A percentile compares a stretch with the other conserved stretches of the same genome.
Evolutionary conservation across 2,329 filamentous ascomycete genomes (phyloP).

Genomic region (Exophiala viscosa): DNA sequence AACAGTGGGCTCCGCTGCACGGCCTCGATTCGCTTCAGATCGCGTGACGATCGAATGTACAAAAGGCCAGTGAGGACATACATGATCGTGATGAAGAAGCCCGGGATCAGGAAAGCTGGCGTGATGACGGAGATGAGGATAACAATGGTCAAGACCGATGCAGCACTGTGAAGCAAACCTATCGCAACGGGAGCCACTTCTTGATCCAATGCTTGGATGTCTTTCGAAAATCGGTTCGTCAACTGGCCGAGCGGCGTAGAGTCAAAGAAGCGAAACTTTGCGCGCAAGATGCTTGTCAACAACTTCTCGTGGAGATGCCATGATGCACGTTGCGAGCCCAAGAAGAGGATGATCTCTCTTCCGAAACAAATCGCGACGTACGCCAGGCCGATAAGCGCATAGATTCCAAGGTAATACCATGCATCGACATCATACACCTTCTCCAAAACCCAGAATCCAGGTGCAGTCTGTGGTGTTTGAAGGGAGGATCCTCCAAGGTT

Average conservation of each 20-base stretch:
- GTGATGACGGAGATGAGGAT: constrained; percentile 84
- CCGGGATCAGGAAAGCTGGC: constrained; percentile 83
- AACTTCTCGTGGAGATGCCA: constrained; percentile 75
- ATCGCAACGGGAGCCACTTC: constrained; percentile 92
- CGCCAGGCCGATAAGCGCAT: constrained; percentile 71
- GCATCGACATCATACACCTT: constrained; percentile 62
- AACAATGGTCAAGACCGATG: constrained; percentile 76
- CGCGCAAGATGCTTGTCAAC: constrained; percentile 74
- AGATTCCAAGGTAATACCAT: constrained; percentile 76
- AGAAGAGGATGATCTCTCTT: constrained; percentile 85
- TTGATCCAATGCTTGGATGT: constrained; percentile 90
- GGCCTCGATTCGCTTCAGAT: constrained; percentile 91
- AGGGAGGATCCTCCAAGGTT: constrained; percentile 11
- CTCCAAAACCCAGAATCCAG: constrained; percentile 20
- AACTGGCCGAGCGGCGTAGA: constrained; percentile 91
- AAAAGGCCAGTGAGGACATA: constrained; percentile 82
- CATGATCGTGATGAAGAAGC: constrained; percentile 73
- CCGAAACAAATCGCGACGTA: constrained; percentile 79
- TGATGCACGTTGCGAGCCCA: constrained; percentile 84
- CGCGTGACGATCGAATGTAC: constrained; percentile 88
- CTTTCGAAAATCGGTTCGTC: constrained; percentile 98
- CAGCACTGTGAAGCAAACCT: constrained; percentile 63
- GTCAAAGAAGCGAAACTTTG: constrained; percentile 97
- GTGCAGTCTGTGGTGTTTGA: constrained; percentile 14
- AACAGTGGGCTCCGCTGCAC: constrained; percentile 92